Evolutionary conservation across 805 yeast species (phyloP).

Genomic region (Starmerella floricola): DNA sequence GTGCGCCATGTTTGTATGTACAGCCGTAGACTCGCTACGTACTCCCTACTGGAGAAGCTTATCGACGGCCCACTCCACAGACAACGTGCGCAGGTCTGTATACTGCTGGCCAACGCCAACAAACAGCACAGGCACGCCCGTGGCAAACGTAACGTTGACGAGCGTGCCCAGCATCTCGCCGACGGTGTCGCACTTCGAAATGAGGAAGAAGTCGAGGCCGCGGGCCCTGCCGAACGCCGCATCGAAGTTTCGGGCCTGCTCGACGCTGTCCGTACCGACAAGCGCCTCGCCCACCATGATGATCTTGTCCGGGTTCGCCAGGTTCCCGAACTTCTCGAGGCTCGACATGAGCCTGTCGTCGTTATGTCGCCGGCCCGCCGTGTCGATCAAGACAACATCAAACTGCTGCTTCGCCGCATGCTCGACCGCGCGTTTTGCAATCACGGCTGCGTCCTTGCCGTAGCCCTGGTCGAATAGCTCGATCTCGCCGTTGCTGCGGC

Average conservation of each 20-base stretch:
- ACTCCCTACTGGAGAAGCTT: conserved; percentile 41
- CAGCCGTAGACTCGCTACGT: no score
- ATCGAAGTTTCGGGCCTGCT: conserved; percentile 87
- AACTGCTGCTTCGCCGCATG: conserved; percentile 56
- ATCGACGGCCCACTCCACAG: conserved; percentile 86
- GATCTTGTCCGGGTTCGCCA: conserved; percentile 89
- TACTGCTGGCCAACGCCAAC: conserved; percentile 97
- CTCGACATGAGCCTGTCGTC: conserved; percentile 94
- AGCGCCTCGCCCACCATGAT: conserved; percentile 98
- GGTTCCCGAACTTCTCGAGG: conserved; percentile 82
- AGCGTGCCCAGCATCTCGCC: conserved; percentile 93
- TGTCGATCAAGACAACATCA: conserved; percentile 85
- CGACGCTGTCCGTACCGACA: conserved; percentile 94
- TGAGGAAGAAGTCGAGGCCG: conserved; percentile 75
- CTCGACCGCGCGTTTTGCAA: conserved; percentile 82
- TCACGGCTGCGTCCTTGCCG: conserved; percentile 93
- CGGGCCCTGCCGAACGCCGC: conserved; percentile 81
- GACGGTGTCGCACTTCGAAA: conserved; percentile 92
- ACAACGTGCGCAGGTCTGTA: conserved; percentile 79
- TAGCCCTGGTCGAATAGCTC: conserved; percentile 90
- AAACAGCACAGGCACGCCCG: conserved; percentile 87
- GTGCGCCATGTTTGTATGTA: no score
- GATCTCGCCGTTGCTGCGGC: conserved; percentile 35
- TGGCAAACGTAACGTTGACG: conserved; percentile 95
- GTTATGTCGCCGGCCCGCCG: conserved; percentile 95